phyloP scores from a whole-genome alignment of 305 asterid genomes.

The Rubia balearica region DNA sequence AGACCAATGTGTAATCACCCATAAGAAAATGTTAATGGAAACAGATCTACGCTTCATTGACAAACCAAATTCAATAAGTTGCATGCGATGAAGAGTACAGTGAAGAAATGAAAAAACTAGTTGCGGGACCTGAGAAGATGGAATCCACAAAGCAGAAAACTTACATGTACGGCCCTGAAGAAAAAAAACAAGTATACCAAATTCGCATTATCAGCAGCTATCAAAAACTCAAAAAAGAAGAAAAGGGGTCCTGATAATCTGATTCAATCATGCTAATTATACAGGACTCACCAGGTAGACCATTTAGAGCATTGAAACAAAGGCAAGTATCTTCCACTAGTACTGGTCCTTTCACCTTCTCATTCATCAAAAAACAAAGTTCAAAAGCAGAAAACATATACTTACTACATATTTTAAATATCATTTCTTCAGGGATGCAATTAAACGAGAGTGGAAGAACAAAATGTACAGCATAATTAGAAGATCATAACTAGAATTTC shows the following conservation, averaged over 20 bases:
- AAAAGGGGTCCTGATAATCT: neutral
- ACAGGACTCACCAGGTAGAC: slow-evolving; percentile 67
- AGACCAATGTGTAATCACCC: neutral
- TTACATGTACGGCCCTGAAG: slow-evolving; percentile 97
- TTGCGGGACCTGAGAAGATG: slow-evolving; percentile 31
- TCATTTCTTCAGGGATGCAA: no score
- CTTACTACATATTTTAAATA: neutral
- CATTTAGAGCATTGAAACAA: slow-evolving; percentile 89
- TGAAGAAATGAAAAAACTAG: neutral
- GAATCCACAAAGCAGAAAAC: slow-evolving; percentile 29
- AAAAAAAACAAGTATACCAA: slow-evolving; percentile 11
- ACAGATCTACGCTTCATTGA: neutral
- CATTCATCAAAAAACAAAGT: slow-evolving; percentile 16
- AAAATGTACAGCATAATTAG: neutral
- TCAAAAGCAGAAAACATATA: neutral
- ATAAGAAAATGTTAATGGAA: neutral
- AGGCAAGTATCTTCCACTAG: slow-evolving; percentile 99
- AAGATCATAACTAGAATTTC: neutral
- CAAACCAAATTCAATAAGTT: neutral
- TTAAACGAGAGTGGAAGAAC: neutral
- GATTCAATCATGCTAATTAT: neutral
- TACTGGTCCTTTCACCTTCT: slow-evolving; percentile 89
- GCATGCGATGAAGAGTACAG: neutral
- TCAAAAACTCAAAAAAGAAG: neutral
- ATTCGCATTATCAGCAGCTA: slow-evolving; percentile 17